Evolutionary conservation across 2,329 filamentous ascomycete species (phyloP), one percentile per base, ranked within the genome.

Genomic region (Trichoderma arundinaceum): DNA sequence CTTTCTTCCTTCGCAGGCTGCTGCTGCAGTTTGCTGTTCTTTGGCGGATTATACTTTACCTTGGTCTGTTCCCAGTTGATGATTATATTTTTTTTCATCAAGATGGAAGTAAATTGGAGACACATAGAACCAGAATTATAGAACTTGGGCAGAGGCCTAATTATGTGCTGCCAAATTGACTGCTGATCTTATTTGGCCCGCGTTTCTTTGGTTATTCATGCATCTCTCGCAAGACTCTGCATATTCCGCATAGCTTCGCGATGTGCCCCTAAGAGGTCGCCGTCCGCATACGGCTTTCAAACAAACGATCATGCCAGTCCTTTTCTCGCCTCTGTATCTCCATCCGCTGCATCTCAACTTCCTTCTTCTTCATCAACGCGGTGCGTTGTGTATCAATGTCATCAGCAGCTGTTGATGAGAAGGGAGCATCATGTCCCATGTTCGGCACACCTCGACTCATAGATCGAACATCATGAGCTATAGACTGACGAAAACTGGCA

Each of bases 241-340:
- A 97, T 90, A 75, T 84, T 88, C 68, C 90, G 84, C 85, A 97
- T 85, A 1, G 90, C 91, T 69, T 94, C 90, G 19, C 90, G 84
- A 75, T 97, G 94, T 28, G 89, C 84, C 52, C 91, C 90, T 59
- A 91, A 81, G 81, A 96, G 85, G 69, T 90, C 87, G 0, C 89
- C 89, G n/a, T 88, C 62, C 92, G 84, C 90, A 96, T 95, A 69
- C 87, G 84, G 75, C 90, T 87, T 69, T 92, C 90, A 71, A 92
- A 88, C 43, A 83, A 83, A 56, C 84, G 84, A 13, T 91, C 87
- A 7, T 83, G 81, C 61, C 85, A 81, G 68, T 87, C 83, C 69
- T 84, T 85, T 56, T 85, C 86, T 48, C 81, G 78, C 64, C 83
- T 82, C 70, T 88, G 84, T 72, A 84, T 80, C 74, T 89, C 85